Conservation (phyloP, 345 rosid species). For the Brassica incana region DNA sequence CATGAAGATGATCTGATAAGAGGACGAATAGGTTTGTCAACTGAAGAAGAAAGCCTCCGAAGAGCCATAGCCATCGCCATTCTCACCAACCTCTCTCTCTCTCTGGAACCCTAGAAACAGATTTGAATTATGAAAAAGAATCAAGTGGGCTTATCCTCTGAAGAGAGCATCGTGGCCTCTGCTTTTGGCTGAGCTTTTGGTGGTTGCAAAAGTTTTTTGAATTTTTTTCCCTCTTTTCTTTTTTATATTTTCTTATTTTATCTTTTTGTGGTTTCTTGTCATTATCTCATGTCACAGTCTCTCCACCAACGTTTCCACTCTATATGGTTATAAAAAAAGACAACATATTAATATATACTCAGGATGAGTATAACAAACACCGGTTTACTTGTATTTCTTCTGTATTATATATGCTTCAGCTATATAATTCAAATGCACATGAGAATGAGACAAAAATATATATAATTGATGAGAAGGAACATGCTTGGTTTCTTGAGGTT, state of each 20-base stretch:
- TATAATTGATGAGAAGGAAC: constrained; percentile 22
- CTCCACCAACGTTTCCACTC: constrained; percentile 27
- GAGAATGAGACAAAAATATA: not conserved
- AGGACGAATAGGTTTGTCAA: constrained; percentile 79
- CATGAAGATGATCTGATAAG: constrained; percentile 62
- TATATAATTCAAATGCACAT: constrained; percentile 24
- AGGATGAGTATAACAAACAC: constrained; percentile 6
- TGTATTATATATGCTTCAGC: constrained; percentile 25
- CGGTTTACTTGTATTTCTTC: not conserved
- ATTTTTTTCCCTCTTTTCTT: constrained; percentile 20
- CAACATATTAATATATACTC: constrained; percentile 13
- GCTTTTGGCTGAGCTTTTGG: constrained; percentile 47
- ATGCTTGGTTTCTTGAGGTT: constrained; percentile 6
- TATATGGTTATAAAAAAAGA: not conserved
- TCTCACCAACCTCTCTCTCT: constrained; percentile 5
- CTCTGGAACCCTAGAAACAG: constrained; percentile 24
- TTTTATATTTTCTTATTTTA: constrained; percentile 11
- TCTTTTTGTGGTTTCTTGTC: constrained; percentile 17
- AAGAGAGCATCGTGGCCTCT: constrained; percentile 35
- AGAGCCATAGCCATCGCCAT: constrained; percentile 98
- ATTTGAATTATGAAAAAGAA: constrained; percentile 6
- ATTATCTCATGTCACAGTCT: constrained; percentile 21
- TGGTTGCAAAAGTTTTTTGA: constrained; percentile 39
- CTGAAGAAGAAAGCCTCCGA: constrained; percentile 84
- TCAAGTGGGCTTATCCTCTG: constrained; percentile 26